Evolutionary conservation across 108 stramenopile genomes (phyloP).

Genomic region (Cyclotella atomus): DNA sequence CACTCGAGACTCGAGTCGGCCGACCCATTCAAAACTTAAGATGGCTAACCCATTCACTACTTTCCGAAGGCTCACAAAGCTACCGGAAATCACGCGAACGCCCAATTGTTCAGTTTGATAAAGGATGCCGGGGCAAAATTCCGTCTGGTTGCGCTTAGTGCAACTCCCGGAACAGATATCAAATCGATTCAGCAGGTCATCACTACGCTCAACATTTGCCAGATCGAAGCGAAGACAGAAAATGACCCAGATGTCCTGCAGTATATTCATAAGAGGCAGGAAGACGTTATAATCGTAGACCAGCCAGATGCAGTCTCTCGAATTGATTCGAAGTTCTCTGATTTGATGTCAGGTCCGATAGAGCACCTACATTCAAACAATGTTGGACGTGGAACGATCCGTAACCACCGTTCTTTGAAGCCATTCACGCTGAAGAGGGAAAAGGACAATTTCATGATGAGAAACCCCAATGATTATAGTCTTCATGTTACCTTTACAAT

Average conservation of each 20-base stretch:
- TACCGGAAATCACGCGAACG: conserved; percentile 88
- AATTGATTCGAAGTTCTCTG: conserved; percentile 56
- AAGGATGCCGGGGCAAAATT: conserved; percentile 62
- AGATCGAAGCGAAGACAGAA: conserved; percentile 87
- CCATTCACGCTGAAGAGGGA: conserved; percentile 53
- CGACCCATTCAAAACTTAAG: no score
- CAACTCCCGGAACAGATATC: conserved; percentile 94
- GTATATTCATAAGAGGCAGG: conserved; percentile 78
- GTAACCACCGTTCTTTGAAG: conserved; percentile 52
- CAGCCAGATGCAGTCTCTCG: conserved; percentile 39
- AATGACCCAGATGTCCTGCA: conserved; percentile 76
- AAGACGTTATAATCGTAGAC: conserved; percentile 73
- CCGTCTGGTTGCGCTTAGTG: conserved; percentile 88
- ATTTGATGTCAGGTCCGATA: no score
- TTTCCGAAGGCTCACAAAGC: conserved; percentile 77
- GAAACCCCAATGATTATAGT: conserved; percentile 40
- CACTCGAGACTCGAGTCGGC: no score
- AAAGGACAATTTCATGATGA: conserved; percentile 39
- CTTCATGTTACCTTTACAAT: conserved; percentile 49
- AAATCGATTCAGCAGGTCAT: conserved; percentile 86
- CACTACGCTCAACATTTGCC: conserved; percentile 61
- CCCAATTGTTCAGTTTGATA: conserved; percentile 64
- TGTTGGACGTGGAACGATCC: conserved; percentile 32
- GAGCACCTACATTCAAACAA: conserved; percentile 49
- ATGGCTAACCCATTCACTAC: background rate